Evolutionary conservation across 768 basidiomycete species (phyloP).

Genomic region (Lentinula guzmanii): DNA sequence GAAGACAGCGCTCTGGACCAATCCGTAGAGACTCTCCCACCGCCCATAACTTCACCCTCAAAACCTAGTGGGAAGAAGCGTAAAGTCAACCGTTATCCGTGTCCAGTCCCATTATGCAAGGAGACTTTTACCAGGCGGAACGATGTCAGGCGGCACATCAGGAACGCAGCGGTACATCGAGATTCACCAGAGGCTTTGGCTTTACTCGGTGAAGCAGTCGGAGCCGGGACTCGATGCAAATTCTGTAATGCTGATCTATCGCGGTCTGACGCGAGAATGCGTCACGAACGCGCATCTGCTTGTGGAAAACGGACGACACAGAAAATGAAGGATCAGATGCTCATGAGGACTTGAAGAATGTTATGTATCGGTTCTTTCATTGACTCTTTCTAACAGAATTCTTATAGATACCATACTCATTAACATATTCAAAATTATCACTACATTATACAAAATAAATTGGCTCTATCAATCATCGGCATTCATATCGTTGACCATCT

Average conservation of each 20-base stretch:
- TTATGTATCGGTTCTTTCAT: not conserved
- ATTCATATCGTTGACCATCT: not conserved
- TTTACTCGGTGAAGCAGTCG: not conserved
- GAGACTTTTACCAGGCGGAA: constrained; percentile 13
- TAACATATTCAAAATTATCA: not conserved
- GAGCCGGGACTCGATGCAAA: constrained; percentile 8
- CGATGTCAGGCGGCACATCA: constrained; percentile 10
- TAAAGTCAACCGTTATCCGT: constrained; percentile 10
- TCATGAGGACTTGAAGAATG: constrained; percentile 5
- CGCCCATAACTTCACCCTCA: not conserved
- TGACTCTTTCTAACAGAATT: not conserved
- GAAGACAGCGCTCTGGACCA: not conserved
- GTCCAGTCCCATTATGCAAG: constrained; percentile 9
- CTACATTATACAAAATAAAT: not conserved
- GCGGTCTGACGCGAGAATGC: constrained; percentile 11
- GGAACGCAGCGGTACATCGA: constrained; percentile 11
- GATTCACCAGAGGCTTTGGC: constrained; percentile 8
- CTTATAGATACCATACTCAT: not conserved
- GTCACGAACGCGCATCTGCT: constrained; percentile 12
- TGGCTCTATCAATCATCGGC: not conserved
- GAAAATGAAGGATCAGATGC: constrained; percentile 9
- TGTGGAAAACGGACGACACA: constrained; percentile 12
- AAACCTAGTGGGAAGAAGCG: constrained; percentile 9
- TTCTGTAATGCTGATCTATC: constrained; percentile 12
- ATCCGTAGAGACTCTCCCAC: not conserved